These are phyloP conservation scores for Drechslera avenae DNA, from an alignment of 2,329 filamentous ascomycete genomes.

Conservation along the genomic window DNA sequence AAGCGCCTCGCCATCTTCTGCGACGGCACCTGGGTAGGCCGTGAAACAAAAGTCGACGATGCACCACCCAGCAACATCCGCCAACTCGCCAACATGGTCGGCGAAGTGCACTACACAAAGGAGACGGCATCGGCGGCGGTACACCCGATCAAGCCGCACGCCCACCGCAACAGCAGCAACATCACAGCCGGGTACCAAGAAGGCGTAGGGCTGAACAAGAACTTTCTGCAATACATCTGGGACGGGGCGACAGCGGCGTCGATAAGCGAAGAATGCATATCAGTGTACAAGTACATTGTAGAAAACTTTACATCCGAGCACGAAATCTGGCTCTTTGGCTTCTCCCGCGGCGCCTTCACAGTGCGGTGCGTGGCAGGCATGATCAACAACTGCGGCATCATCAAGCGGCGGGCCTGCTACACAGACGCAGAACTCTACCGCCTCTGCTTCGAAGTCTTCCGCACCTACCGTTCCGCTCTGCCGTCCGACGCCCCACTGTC, in stretches of 20 bases:
- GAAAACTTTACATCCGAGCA: conserved; percentile 43
- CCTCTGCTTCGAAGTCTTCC: conserved; percentile 41
- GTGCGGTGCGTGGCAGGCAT: conserved; percentile 52
- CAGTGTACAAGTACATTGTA: conserved; percentile 45
- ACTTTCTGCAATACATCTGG: conserved; percentile 46
- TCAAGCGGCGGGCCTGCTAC: conserved; percentile 18
- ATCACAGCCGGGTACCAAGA: conserved; percentile 46
- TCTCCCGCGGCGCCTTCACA: conserved; percentile 54
- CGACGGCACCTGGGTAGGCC: conserved; percentile 46
- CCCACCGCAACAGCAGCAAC: neutral
- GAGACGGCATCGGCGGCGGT: conserved; percentile 23
- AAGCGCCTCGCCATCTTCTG: conserved; percentile 42
- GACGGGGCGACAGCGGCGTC: conserved; percentile 44
- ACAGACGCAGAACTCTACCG: conserved; percentile 22
- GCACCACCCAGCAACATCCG: conserved; percentile 42
- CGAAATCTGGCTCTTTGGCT: conserved; percentile 54
- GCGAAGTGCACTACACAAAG: conserved; percentile 28
- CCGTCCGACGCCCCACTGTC: conserved; percentile 37
- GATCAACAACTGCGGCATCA: conserved; percentile 52
- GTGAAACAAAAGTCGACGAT: conserved; percentile 35
- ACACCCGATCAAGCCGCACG: conserved; percentile 26
- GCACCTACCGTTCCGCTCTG: conserved; percentile 39
- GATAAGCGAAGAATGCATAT: conserved; percentile 44
- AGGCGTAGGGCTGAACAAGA: conserved; percentile 43
- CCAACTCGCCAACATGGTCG: conserved; percentile 41